Base-by-base conservation (phyloP, 768 basidiomycete genomes). In the Epithele typhae region DNA sequence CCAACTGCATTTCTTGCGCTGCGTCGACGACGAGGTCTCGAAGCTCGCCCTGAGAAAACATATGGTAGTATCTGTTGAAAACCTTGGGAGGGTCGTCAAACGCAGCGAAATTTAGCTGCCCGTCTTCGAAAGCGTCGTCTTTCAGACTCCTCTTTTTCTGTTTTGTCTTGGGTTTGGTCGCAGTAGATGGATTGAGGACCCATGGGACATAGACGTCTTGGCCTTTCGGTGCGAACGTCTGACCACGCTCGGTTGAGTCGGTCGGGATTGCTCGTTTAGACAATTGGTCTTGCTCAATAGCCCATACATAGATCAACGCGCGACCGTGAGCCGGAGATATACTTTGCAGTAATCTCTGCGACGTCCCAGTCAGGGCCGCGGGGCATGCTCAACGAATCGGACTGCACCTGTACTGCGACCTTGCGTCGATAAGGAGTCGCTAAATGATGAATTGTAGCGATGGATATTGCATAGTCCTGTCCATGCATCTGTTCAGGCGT, bases 381-480 rank as follows among this genome's bases (percentile, higher is more conserved):
- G 17, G 9, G 8, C 18, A 11, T n/a, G 17, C 12, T 18, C 7
- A 30, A 41, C 17, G 41, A 52, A 21, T 6, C 15, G 30, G 37
- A 4, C 39, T 14, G 9, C n/a, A 89, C 92, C 75, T 90, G 73
- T 7, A 97, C 78, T 2, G 92, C 85, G 15, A 72, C 61, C 52
- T 71, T 75, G 17, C 96, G 77, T 25, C 96, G 78, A 45, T 76
- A 74, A 9, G 76, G 73, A 0, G 92, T 95, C 3, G 92, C 82
- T 5, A 99, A 75, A 65, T 99, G 96, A 59, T 99, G 96, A 37
- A 98, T 90, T 2, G 95, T 98, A 22, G 96, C 96, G 52, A 99
- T 94, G 4, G 94, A 96, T 40, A 99, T 93, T 2, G 88, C 88
- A 58, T 92, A 96, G 70, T 97, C 92, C 94, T 97, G 55, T 17